Evolutionary conservation across 108 stramenopile genomes (phyloP).

Genomic region (Nitzschia sp.): DNA sequence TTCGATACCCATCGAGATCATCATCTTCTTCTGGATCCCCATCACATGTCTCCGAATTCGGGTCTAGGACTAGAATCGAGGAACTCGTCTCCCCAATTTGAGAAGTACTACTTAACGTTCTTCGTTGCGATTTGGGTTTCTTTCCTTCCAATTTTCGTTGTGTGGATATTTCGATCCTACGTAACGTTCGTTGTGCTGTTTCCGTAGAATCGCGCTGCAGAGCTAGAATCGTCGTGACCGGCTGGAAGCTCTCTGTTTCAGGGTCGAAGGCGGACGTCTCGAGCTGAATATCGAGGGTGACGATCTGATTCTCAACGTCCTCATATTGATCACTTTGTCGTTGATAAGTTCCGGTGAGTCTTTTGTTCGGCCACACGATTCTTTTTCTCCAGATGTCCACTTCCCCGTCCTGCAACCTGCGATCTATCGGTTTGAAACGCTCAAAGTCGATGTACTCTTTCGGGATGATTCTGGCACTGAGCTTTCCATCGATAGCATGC

Average conservation of each 20-base stretch:
- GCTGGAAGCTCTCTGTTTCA: not conserved
- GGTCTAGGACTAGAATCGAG: not conserved
- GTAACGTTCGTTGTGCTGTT: not conserved
- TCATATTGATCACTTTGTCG: not conserved
- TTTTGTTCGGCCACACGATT: not conserved
- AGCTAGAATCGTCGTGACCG: not conserved
- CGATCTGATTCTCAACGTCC: not conserved
- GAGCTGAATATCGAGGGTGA: not conserved
- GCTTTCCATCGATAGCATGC: not conserved
- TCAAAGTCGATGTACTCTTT: not conserved
- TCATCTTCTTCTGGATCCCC: not conserved
- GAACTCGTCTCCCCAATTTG: not conserved
- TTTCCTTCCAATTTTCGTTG: not conserved
- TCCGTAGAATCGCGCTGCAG: not conserved
- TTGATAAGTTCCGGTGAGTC: not conserved
- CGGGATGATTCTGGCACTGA: not conserved
- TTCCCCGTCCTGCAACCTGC: not conserved
- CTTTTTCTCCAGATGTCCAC: conserved; percentile 5
- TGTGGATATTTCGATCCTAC: not conserved
- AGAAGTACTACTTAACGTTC: not conserved
- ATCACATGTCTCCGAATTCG: not conserved
- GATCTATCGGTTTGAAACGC: not conserved
- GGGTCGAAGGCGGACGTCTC: not conserved
- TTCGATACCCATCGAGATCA: not conserved
- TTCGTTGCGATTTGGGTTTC: not conserved